Conservation (phyloP, 2,329 filamentous ascomycete species). For the Davidsoniella australis region DNA sequence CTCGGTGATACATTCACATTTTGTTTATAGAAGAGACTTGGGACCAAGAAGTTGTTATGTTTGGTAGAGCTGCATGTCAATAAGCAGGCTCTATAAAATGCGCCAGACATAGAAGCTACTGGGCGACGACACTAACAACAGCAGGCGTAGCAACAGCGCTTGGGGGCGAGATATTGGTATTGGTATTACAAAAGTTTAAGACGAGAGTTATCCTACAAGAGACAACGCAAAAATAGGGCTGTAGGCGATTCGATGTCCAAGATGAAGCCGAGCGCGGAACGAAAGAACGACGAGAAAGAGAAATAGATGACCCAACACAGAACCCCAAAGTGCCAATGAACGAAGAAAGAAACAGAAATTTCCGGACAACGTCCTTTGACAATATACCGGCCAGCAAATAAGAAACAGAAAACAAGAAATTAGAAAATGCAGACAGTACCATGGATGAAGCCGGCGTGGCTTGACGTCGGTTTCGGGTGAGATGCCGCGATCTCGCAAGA, state of each 20-base stretch:
- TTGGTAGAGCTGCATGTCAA: neutral
- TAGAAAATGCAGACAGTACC: too few species aligned
- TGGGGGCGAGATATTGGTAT: neutral
- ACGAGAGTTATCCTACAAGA: conserved; percentile 4
- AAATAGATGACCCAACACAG: too few species aligned
- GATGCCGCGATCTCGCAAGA: too few species aligned
- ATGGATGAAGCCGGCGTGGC: too few species aligned
- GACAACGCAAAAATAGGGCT: conserved; percentile 1
- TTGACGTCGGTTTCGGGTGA: too few species aligned
- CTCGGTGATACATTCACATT: neutral
- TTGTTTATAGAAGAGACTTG: neutral
- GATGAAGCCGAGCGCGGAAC: neutral
- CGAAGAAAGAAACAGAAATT: neutral
- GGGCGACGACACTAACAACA: too few species aligned
- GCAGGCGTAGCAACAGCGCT: too few species aligned
- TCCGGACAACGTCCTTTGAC: neutral
- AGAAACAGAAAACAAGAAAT: neutral
- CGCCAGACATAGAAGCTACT: too few species aligned
- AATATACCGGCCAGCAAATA: too few species aligned
- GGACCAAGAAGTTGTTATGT: too few species aligned
- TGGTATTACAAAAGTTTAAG: conserved; percentile 12
- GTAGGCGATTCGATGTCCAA: neutral
- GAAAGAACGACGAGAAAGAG: neutral
- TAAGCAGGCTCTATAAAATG: neutral
- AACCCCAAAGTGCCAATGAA: neutral